Base-by-base conservation (phyloP, 2,329 filamentous ascomycete species). In the Calonectria pseudoturangicola region DNA sequence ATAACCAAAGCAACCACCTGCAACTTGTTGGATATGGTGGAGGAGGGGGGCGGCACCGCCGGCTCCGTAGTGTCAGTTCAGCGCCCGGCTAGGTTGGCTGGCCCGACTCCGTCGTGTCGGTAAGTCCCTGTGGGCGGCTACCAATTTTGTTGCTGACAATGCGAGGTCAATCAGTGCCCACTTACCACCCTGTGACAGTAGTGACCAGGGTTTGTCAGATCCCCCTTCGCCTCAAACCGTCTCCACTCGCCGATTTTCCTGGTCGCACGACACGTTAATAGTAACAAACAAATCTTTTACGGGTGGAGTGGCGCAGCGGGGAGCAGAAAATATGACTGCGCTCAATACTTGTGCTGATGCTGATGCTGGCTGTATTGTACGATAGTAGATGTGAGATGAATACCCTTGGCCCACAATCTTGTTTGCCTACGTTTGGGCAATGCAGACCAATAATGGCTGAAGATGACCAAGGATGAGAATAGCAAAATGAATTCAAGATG, bases 171-270 rank as follows among this genome's bases (percentile, higher is more conserved):
- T 58, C 33, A 41, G 33, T 58, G 54, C 33, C 39, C 16, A 21
- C 21, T 21, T 21, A 21, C 21, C 21, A 12, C 36, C n/a, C 54
- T 58, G 54, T 60, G 54, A 41, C 54, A 25, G 54, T 28, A 25
- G 54, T 18, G 54, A 60, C 54, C 36, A 60, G 54, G 54, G 54
- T 21, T 60, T 60, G 54, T 60, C 54, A 60, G 54, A 60, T 60
- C 54, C 54, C 15, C 54, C 54, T 60, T 39, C 54, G 54, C 54
- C 54, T 41, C 36, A 21, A 48, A 48, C n/a, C 15, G 21, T 41
- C 54, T 21, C 54, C 54, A 41, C 54, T 27, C 13, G 21, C 33
- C 21, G 21, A 41, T 8, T 36, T 60, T 39, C n/a, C 54, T 60
- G 33, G 54, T 60, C 36, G 27, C 10, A 16, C 21, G 27, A 21